A percentile compares a stretch with the other conserved stretches of the same genome.
Evolutionary conservation across 2,329 filamentous ascomycete species (phyloP).

Genomic region (Ascochyta koolunga): DNA sequence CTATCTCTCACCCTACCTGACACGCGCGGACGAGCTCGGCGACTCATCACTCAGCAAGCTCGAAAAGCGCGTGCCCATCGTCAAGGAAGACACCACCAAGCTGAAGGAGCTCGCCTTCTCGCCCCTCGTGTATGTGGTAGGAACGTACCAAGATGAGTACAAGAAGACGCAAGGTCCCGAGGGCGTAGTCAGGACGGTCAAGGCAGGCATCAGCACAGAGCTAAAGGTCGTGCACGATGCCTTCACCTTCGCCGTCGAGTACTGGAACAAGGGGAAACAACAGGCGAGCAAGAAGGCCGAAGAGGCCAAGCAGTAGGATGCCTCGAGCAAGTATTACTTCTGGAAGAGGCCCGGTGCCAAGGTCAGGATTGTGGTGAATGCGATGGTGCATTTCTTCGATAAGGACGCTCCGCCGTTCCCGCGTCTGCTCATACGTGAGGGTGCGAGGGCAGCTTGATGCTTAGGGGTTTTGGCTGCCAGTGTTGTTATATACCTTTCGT

Average conservation of each 20-base stretch:
- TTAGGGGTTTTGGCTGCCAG: not conserved
- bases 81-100: slow-evolving; percentile 57
- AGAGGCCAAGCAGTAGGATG: slow-evolving; percentile 42
- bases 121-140: slow-evolving; percentile 45
- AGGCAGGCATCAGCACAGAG: slow-evolving; percentile 48
- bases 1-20: slow-evolving; percentile 83
- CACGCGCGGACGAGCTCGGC: slow-evolving; percentile 70
- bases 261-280: slow-evolving; percentile 44
- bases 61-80: slow-evolving; percentile 49
- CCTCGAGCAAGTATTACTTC: not conserved
- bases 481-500: slow-evolving; percentile 23
- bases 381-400: slow-evolving; percentile 3
- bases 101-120: slow-evolving; percentile 44
- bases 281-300: slow-evolving; percentile 42
- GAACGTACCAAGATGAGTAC: slow-evolving; percentile 49
- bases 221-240: slow-evolving; percentile 47
- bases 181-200: slow-evolving; percentile 44
- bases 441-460: not conserved
- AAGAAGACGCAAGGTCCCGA: slow-evolving; percentile 46
- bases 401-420: not conserved
- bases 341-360: not conserved
- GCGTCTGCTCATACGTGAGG: not conserved
- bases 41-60: slow-evolving; percentile 46
- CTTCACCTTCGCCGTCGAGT: slow-evolving; percentile 36
- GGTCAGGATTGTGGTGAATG: not conserved